These are phyloP conservation scores for Trypanosoma boissoni DNA, from an alignment of 208 protist genomes.

Conservation along the genomic window DNA sequence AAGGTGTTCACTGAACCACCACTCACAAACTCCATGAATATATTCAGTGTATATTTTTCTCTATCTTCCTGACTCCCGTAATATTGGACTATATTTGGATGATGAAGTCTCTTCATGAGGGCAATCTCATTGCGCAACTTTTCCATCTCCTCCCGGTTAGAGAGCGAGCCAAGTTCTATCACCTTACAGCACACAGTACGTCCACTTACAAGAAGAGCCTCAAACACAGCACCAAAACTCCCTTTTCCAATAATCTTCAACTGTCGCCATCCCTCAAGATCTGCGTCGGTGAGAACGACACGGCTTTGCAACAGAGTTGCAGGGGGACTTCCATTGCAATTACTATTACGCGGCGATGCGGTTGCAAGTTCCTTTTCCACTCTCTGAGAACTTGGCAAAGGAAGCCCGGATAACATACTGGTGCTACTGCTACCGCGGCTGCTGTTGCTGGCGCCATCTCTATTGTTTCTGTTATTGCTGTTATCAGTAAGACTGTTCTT, in stretches of 20 bases:
- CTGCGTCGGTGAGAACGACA: constrained; percentile 47
- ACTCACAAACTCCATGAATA: constrained; percentile 93
- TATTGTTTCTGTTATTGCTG: constrained; percentile 1
- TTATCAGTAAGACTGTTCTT: constrained; percentile 4
- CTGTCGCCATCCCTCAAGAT: constrained; percentile 65
- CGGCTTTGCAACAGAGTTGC: constrained; percentile 5
- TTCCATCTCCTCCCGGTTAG: constrained; percentile 65
- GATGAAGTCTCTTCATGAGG: constrained; percentile 79
- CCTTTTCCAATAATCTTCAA: constrained; percentile 83
- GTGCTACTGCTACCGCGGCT: background rate
- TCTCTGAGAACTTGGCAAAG: too few species aligned
- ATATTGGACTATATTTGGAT: constrained; percentile 91
- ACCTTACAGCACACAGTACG: constrained; percentile 85
- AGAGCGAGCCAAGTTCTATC: constrained; percentile 70
- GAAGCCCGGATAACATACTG: constrained; percentile 1
- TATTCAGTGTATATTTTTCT: constrained; percentile 67
- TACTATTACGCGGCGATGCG: background rate
- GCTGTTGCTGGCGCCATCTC: constrained; percentile 1
- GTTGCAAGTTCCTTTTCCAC: background rate
- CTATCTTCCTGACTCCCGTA: constrained; percentile 83
- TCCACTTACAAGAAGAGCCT: constrained; percentile 61
- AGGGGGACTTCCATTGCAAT: background rate
- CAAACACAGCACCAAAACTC: constrained; percentile 84
- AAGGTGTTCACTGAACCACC: constrained; percentile 77
- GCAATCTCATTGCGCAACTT: constrained; percentile 81